phyloP scores from a whole-genome alignment of 345 rosid species.

The Laguncularia racemosa region DNA sequence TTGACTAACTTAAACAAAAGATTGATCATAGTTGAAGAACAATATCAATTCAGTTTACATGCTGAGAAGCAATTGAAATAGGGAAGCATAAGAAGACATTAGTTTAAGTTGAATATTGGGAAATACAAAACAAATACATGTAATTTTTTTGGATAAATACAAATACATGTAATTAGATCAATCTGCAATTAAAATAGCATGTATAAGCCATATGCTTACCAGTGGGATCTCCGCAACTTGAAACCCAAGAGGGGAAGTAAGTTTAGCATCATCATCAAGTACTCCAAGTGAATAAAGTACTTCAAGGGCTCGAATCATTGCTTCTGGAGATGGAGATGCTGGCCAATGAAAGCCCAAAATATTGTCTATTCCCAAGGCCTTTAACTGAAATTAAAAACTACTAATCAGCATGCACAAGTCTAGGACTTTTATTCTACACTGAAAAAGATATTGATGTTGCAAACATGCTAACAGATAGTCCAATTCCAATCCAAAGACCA shows the following conservation, averaged over 20 bases:
- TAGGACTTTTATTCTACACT: no score
- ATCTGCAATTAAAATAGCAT: not conserved
- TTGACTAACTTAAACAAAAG: no score
- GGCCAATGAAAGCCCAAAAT: slow-evolving; percentile 93
- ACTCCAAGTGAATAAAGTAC: slow-evolving; percentile 85
- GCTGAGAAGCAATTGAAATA: no score
- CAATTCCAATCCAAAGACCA: no score
- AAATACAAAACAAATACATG: not conserved
- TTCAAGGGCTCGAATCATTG: slow-evolving; percentile 92
- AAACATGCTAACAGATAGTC: no score
- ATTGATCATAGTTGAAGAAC: no score
- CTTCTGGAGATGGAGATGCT: slow-evolving; percentile 86
- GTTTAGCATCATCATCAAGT: slow-evolving; percentile 95
- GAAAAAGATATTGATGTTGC: no score
- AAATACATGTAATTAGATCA: not conserved
- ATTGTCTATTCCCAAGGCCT: slow-evolving; percentile 94
- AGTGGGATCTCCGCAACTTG: slow-evolving; percentile 96
- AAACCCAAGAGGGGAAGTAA: slow-evolving; percentile 92
- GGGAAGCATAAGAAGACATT: not conserved
- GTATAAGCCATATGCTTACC: slow-evolving; percentile 28
- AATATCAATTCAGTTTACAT: no score
- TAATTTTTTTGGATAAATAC: no score
- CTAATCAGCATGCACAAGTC: slow-evolving; percentile 1
- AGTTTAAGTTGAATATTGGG: not conserved
- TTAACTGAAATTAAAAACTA: slow-evolving; percentile 43